These are phyloP conservation scores for Lithohypha guttulata DNA, from an alignment of 2,329 filamentous ascomycete genomes.

Conservation along the genomic window DNA sequence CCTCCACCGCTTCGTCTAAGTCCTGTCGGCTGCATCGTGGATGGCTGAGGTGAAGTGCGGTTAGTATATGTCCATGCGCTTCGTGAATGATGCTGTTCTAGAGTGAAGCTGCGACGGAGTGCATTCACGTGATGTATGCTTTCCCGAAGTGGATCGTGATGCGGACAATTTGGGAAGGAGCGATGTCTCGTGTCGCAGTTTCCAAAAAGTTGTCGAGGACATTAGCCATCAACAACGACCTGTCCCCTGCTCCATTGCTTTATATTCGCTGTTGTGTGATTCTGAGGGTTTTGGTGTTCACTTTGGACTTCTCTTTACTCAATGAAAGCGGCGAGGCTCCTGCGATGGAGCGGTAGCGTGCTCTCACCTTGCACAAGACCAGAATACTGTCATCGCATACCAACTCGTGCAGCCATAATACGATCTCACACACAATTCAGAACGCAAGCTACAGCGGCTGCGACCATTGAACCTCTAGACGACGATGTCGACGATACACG, in stretches of 20 bases:
- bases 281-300: too few species aligned
- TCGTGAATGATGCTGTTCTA: too few species aligned
- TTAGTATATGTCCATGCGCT: too few species aligned
- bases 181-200: conserved; percentile 21
- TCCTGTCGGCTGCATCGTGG: not conserved
- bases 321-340: conserved; percentile 43
- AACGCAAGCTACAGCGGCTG: conserved; percentile 33
- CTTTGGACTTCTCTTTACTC: too few species aligned
- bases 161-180: conserved; percentile 7
- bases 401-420: not conserved
- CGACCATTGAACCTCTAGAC: conserved; percentile 23
- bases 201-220: conserved; percentile 13
- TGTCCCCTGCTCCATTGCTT: conserved; percentile 1
- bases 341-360: conserved; percentile 41
- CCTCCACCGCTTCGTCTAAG: conserved; percentile 53
- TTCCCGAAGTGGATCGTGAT: not conserved
- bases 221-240: not conserved
- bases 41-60: not conserved
- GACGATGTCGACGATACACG: conserved; percentile 20
- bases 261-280: not conserved
- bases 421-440: conserved; percentile 25
- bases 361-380: conserved; percentile 38
- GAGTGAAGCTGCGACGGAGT: too few species aligned
- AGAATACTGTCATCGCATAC: conserved; percentile 26
- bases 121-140: conserved; percentile 1